Evolutionary conservation across 805 yeast species (phyloP), one percentile per base, ranked within the genome.

Genomic region (Saccharomycodes ludwigii): DNA sequence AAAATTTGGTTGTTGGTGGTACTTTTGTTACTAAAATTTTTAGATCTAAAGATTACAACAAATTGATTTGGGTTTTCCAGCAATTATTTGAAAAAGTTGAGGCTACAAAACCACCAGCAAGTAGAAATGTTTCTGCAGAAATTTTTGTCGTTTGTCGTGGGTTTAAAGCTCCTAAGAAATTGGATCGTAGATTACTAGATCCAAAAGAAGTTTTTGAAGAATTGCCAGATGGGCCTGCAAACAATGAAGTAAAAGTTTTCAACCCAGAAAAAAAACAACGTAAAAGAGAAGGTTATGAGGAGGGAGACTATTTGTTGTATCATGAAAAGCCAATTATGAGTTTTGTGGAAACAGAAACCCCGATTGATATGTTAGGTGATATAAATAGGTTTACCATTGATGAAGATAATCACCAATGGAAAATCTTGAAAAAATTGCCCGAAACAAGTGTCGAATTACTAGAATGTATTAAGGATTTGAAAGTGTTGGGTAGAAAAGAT

Each of bases 121-220:
- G 96, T 23, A 86, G 99, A 76, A 85, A 84, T 58, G 99, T 91
- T 21, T 88, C 97, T 52, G 99, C 99, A 3, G 99, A 91, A 66
- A 91, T 91, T 49, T 91, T 91, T 52, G 98, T 91, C 29, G 96
- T 86, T 22, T 91, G 99, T 60, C 76, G 76, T 54, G 93, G 93
- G 9, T 91, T 81, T 64, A 88, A 86, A 56, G 95, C 97, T 10
- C 98, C 99, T 30, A 83, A 86, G 55, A 84, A 80, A 53, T 57
- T 91, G 40, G 99, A 91, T 59, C 95, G 96, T 30, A 72, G 94
- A 48, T 64, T 91, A 35, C 63, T 91, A 38, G 98, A 91, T 54
- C 82, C 97, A 11, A 81, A 71, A 50, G 85, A 81, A 50, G 97
- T 91, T 14, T 91, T 91, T 50, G 97, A 88, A 59, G 98, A 91